Evolutionary conservation across 2,329 filamentous ascomycete species (phyloP), one percentile per base, ranked within the genome.

Genomic region (Mycosphaerella sp.): DNA sequence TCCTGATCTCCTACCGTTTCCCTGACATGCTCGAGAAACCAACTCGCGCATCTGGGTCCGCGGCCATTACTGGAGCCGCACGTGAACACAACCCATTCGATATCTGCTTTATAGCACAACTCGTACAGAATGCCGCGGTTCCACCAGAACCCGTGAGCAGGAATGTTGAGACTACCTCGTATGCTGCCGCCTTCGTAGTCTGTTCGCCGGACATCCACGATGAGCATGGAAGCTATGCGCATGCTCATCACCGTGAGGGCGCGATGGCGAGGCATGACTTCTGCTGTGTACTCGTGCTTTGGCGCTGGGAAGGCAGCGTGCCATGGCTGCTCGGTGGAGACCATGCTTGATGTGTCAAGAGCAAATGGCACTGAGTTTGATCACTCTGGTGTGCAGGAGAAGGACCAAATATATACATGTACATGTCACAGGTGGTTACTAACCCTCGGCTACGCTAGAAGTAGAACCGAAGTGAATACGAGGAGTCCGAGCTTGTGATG

Each of bases 101-200:
- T 66, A 34, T 71, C 71, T 6, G 71, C 68, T 44, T 73, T 66
- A 54, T 70, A 72, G 45, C 70, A 72, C 28, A 75, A 54, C 47
- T 72, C 65, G 35, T 72, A 72, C 47, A 75, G 60, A n/a, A 69
- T 68, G 1, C 63, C 71, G 37, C 69, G 61, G 55, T 75, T 75
- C 67, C 69, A 65, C 60, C 70, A 74, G 62, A 75, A 75, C 36
- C 68, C 69, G 44, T 75, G 72, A 0, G 73, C 73, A n/a, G 73
- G 73, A 36, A 75, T 63, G 52, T 75, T 75, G 28, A 75, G 59
- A 56, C 69, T 72, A n/a, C 71, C 72, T 18, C 66, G 63, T 42
- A 75, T 72, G 4, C 66, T 61, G 12, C 73, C 73, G 32, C 73
- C 73, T 48, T 72, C 70, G 54, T 72, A 75, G 59, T 75, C 73